A percentile compares a stretch with the other conserved stretches of the same genome.
Evolutionary conservation across 441 rosid genomes (phyloP).

Genomic region (Populus hybrid): DNA sequence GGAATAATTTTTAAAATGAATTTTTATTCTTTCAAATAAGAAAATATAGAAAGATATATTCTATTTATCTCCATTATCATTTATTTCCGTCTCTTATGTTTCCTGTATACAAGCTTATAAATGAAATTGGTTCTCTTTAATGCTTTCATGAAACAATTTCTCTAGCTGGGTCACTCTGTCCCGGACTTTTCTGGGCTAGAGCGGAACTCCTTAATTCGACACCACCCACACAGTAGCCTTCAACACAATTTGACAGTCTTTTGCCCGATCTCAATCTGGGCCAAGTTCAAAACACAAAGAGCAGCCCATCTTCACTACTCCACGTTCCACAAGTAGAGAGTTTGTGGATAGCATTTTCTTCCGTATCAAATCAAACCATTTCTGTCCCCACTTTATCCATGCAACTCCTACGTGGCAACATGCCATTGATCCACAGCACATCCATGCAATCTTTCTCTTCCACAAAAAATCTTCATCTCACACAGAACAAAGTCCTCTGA

Average conservation of each 20-base stretch:
- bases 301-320: neutral
- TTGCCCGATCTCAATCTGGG: neutral
- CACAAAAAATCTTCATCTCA: slow-evolving; percentile 31
- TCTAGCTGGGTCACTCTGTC: neutral
- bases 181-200: neutral
- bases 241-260: neutral
- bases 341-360: neutral
- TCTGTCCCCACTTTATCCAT: slow-evolving; percentile 47
- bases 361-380: neutral
- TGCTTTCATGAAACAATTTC: too few species aligned
- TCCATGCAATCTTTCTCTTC: slow-evolving; percentile 43
- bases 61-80: too few species aligned
- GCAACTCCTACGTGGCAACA: slow-evolving; percentile 40
- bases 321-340: neutral
- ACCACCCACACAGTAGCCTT: neutral
- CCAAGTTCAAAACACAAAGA: neutral
- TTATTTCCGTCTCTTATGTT: too few species aligned
- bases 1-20: too few species aligned
- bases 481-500: slow-evolving; percentile 2
- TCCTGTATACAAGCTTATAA: too few species aligned
- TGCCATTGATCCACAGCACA: slow-evolving; percentile 33
- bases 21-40: too few species aligned
- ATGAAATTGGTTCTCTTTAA: too few species aligned
- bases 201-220: neutral
- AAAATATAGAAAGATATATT: too few species aligned